Evolutionary conservation across 2,329 filamentous ascomycete genomes (phyloP).

Genomic region (Elsinoe perseae): DNA sequence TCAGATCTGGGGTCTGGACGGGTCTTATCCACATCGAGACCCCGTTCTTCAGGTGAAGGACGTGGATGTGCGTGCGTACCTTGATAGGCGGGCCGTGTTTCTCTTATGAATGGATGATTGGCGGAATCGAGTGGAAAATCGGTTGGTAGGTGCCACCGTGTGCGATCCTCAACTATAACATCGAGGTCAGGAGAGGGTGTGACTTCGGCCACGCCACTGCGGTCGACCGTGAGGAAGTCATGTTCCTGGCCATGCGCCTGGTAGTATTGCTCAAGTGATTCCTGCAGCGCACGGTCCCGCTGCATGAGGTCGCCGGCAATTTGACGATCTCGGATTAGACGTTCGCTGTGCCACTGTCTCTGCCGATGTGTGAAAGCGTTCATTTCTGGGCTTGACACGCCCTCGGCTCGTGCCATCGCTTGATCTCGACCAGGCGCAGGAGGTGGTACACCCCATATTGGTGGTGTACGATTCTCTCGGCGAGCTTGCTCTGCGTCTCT

Average conservation of each 20-base stretch:
- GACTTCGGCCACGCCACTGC: not conserved
- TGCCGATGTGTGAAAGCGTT: too few species aligned
- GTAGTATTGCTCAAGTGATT: slow-evolving; percentile 4
- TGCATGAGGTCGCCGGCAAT: too few species aligned
- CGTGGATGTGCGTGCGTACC: not conserved
- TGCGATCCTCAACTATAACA: not conserved
- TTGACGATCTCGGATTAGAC: too few species aligned
- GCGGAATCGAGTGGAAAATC: slow-evolving; percentile 1
- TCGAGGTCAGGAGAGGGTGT: not conserved
- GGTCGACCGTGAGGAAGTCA: not conserved
- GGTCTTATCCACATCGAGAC: slow-evolving; percentile 40
- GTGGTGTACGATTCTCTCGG: slow-evolving; percentile 28
- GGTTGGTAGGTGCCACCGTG: not conserved
- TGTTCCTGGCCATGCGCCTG: too few species aligned
- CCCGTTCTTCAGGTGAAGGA: slow-evolving; percentile 15
- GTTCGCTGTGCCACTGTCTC: too few species aligned
- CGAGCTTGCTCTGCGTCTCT: slow-evolving; percentile 35
- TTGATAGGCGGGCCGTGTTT: not conserved
- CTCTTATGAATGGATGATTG: slow-evolving; percentile 5
- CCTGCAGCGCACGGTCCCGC: not conserved
- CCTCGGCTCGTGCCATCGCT: not conserved
- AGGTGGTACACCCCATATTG: not conserved
- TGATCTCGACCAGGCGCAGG: not conserved
- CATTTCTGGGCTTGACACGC: too few species aligned
- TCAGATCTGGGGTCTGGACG: slow-evolving; percentile 43